Conservation (phyloP, 1,139 yeast genomes). For the Yamadazyma atmosphaerica region DNA sequence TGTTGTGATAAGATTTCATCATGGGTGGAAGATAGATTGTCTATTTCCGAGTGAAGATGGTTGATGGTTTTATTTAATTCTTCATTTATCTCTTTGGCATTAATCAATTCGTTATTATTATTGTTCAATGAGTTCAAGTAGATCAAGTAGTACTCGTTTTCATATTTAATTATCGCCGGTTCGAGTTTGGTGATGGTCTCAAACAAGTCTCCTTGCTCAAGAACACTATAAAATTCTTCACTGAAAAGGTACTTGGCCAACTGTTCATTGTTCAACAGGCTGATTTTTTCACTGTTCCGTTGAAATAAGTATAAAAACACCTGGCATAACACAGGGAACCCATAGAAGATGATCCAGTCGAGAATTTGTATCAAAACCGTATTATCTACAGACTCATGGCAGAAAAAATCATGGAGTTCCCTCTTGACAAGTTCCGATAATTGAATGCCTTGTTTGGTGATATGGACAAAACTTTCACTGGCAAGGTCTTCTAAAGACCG, state of each 20-base stretch:
- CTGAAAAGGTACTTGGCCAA: conserved; percentile 26
- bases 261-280: conserved; percentile 29
- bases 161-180: conserved; percentile 40
- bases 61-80: conserved; percentile 31
- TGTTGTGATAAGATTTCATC: conserved; percentile 40
- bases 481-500: conserved; percentile 38
- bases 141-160: conserved; percentile 45
- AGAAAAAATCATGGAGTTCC: conserved; percentile 25
- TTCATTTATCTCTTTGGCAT: conserved; percentile 38
- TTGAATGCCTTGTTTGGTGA: conserved; percentile 39
- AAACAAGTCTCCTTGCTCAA: conserved; percentile 10
- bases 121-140: conserved; percentile 42
- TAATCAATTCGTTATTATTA: conserved; percentile 40
- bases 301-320: conserved; percentile 27
- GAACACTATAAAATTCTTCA: conserved; percentile 20
- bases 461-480: conserved; percentile 31
- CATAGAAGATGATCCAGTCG: conserved; percentile 44
- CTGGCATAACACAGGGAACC: conserved; percentile 37
- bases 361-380: conserved; percentile 20
- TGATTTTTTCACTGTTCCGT: conserved; percentile 19
- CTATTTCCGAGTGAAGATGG: conserved; percentile 31
- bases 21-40: conserved; percentile 37
- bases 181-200: conserved; percentile 21
- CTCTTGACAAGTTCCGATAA: conserved; percentile 26
- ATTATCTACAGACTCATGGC: conserved; percentile 15